Conservation (phyloP, 1,139 yeast species). For the Saccharomycopsis hybrid region DNA sequence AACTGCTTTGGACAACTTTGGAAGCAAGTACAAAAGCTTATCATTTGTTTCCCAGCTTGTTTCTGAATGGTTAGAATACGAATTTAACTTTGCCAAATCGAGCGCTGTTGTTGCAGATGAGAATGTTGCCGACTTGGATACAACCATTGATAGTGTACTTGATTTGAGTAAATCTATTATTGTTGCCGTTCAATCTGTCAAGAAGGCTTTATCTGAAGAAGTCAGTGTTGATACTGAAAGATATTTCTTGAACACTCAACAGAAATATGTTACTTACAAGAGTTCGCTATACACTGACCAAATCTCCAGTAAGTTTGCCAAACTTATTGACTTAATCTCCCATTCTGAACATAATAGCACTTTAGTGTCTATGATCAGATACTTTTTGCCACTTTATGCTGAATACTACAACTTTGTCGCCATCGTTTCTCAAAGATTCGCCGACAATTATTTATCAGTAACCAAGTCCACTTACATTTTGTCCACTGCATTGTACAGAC, state of each 20-base stretch:
- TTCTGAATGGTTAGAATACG: constrained; percentile 32
- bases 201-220: constrained; percentile 32
- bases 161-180: constrained; percentile 55
- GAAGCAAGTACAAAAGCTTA: constrained; percentile 26
- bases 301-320: constrained; percentile 29
- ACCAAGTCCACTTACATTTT: constrained; percentile 60
- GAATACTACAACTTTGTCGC: constrained; percentile 45
- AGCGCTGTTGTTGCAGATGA: constrained; percentile 27
- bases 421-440: constrained; percentile 25
- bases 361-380: constrained; percentile 31
- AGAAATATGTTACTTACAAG: constrained; percentile 34
- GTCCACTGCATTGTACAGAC: constrained; percentile 46
- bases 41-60: constrained; percentile 45
- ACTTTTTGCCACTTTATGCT: constrained; percentile 50
- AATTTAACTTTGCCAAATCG: neutral
- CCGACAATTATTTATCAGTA: constrained; percentile 42
- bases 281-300: constrained; percentile 33
- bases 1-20: constrained; percentile 30
- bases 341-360: constrained; percentile 33
- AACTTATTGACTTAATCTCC: constrained; percentile 29
- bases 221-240: constrained; percentile 48
- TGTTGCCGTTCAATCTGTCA: constrained; percentile 58
- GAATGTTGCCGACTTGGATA: constrained; percentile 26
- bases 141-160: constrained; percentile 39
- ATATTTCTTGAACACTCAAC: constrained; percentile 56